A percentile compares a stretch with the other conserved stretches of the same genome.
Conservation (phyloP, 306 rosid species). For the Benincasa hispida region DNA sequence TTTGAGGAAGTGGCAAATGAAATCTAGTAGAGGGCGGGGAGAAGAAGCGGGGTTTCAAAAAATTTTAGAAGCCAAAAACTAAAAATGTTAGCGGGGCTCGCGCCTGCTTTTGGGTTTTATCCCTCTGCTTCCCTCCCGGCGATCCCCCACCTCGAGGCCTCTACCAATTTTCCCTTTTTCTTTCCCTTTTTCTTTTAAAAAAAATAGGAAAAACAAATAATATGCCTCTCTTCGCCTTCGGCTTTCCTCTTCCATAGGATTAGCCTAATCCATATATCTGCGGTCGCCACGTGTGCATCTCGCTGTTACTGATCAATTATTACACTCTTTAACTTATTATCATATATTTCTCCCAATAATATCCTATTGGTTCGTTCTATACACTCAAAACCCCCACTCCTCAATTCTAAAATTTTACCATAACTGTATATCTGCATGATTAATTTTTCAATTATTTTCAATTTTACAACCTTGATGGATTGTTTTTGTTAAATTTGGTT, state of each 20-base stretch:
- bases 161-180: not conserved
- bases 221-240: too few relatives aligned
- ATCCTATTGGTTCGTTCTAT: not conserved
- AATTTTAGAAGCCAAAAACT: conserved; percentile 26
- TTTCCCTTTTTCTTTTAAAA: not conserved
- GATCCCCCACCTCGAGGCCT: not conserved
- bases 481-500: too few relatives aligned
- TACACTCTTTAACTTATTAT: not conserved
- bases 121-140: not conserved
- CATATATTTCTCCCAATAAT: not conserved
- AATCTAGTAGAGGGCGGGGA: not conserved
- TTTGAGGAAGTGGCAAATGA: not conserved
- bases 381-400: not conserved
- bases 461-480: too few relatives aligned
- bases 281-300: not conserved
- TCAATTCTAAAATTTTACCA: too few relatives aligned
- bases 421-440: too few relatives aligned
- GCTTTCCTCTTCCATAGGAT: not conserved
- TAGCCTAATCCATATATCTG: not conserved
- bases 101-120: not conserved
- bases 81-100: conserved; percentile 24
- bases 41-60: conserved; percentile 13
- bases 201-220: too few relatives aligned
- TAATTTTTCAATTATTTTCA: too few relatives aligned
- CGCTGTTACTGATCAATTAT: not conserved